Evolutionary conservation across 2,329 filamentous ascomycete genomes (phyloP).

Genomic region (Cladosporium sp.): DNA sequence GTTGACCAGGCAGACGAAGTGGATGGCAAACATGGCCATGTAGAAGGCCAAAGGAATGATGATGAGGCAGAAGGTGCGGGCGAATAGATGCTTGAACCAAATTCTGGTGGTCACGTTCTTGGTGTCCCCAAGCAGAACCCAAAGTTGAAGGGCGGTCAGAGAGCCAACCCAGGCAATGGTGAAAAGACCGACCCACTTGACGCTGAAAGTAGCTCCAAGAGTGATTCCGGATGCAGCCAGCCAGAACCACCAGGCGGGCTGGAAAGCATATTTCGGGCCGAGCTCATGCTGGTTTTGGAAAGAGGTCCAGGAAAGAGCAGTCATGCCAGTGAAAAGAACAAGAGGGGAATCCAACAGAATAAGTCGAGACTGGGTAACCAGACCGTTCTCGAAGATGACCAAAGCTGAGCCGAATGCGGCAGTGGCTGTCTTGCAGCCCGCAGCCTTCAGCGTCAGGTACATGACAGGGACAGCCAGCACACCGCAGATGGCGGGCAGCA

Average conservation of each 20-base stretch:
- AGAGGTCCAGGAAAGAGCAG: slow-evolving; percentile 82
- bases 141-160: slow-evolving; percentile 88
- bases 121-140: slow-evolving; percentile 88
- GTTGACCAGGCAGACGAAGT: slow-evolving; percentile 90
- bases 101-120: slow-evolving; percentile 79
- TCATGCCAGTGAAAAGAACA: slow-evolving; percentile 89
- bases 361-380: slow-evolving; percentile 89
- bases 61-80: slow-evolving; percentile 86
- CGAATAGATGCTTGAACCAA: slow-evolving; percentile 92
- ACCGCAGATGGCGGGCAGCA: slow-evolving; percentile 87
- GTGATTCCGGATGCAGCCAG: slow-evolving; percentile 81
- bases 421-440: slow-evolving; percentile 83
- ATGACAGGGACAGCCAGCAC: slow-evolving; percentile 86
- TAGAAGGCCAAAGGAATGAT: slow-evolving; percentile 88
- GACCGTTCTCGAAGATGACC: slow-evolving; percentile 94
- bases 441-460: slow-evolving; percentile 90
- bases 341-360: slow-evolving; percentile 96
- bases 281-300: slow-evolving; percentile 98
- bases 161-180: slow-evolving; percentile 97
- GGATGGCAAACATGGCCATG: slow-evolving; percentile 94
- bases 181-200: slow-evolving; percentile 99
- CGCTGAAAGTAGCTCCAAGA: slow-evolving; percentile 85
- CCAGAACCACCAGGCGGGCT: slow-evolving; percentile 97
- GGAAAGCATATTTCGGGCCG: slow-evolving; percentile 84
- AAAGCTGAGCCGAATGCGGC: slow-evolving; percentile 79